Percentiles rank a stretch among this genome's conserved stretches.
These are phyloP conservation scores for Candida maesae DNA, from an alignment of 805 yeast genomes.

Conservation along the genomic window DNA sequence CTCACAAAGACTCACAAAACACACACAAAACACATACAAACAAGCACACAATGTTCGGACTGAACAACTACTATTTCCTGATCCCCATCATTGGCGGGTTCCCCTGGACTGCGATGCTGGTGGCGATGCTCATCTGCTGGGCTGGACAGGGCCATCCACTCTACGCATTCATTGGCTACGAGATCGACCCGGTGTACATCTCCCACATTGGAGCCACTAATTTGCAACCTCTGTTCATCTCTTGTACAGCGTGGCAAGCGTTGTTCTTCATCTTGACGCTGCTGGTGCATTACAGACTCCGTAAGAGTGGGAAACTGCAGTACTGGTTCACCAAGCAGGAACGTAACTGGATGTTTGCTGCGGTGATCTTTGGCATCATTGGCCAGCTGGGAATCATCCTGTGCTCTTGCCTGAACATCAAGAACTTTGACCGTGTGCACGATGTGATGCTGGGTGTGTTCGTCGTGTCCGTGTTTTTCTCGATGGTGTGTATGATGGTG, in stretches of 20 bases:
- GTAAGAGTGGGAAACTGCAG: conserved; percentile 50
- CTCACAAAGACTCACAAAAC: no score
- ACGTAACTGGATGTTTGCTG: conserved; percentile 37
- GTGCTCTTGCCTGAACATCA: conserved; percentile 71
- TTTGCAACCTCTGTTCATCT: conserved; percentile 77
- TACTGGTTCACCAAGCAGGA: conserved; percentile 38
- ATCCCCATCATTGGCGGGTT: conserved; percentile 64
- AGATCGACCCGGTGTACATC: conserved; percentile 60
- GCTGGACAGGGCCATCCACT: conserved; percentile 74
- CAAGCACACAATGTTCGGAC: conserved; percentile 9
- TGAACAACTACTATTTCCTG: conserved; percentile 41
- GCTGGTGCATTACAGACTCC: conserved; percentile 56
- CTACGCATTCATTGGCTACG: conserved; percentile 48
- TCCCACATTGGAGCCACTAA: conserved; percentile 88
- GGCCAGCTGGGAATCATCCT: conserved; percentile 74
- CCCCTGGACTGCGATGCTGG: conserved; percentile 91
- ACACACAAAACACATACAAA: no score
- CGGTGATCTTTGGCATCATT: conserved; percentile 42
- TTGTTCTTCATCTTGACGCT: conserved; percentile 64
- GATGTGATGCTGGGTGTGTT: conserved; percentile 40
- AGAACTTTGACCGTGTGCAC: conserved; percentile 51
- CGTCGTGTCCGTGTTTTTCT: conserved; percentile 59
- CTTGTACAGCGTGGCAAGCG: conserved; percentile 76
- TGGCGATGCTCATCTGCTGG: conserved; percentile 77
- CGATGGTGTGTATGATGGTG: conserved; percentile 40